Evolutionary conservation across 768 basidiomycete species (phyloP), one percentile per base, ranked within the genome.

Genomic region (Leccinum olivaceopallidum): DNA sequence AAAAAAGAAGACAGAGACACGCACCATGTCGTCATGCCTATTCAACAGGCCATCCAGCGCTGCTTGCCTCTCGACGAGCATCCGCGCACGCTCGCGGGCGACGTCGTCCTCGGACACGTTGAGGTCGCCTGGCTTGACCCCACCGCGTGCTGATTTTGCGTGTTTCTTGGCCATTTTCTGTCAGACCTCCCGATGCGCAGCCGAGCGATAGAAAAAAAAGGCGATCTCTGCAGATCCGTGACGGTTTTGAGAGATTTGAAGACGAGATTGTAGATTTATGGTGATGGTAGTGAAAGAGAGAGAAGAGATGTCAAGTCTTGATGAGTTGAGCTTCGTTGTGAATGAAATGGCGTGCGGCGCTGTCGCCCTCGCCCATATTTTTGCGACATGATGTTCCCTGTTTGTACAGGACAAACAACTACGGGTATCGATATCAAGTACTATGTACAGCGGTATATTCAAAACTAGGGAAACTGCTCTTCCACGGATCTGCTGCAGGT

Each of bases 401-500:
- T 74, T 74, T 74, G 73, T 64, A 64, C 62, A 24, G 65, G 26
- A 68, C 73, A 74, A 74, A 74, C 52, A 74, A 54, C 60, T 48
- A 48, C 18, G 22, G 42, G 39, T 42, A 42, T 44, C 8, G 8
- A 8, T 8, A 30, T 30, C 28, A 30, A 49, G 56, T 53, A 47
- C 56, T 57, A 71, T 90, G 92, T 39, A 60, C 53, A 20, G 64
- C 60, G 0, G 65, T 64, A 71, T 92, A 92, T 55, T 92, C 90
- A 67, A 94, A 94, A 58, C 88, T 85, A 18, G 88, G 86, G 78
- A 95, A 95, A 37, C 78, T 79, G 20, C 75, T 69, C 36, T 92
- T 93, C 74, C 85, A 84, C 4, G 77, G 80, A 73, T 92, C 90
- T 4, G 78, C 68, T 0, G 78, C 82, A 8, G 77, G 74, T 55